Percentiles rank a stretch among this genome's conserved stretches.
These are phyloP conservation scores for Priceomyces melissophilus DNA, from an alignment of 805 yeast genomes.

Conservation along the genomic window DNA sequence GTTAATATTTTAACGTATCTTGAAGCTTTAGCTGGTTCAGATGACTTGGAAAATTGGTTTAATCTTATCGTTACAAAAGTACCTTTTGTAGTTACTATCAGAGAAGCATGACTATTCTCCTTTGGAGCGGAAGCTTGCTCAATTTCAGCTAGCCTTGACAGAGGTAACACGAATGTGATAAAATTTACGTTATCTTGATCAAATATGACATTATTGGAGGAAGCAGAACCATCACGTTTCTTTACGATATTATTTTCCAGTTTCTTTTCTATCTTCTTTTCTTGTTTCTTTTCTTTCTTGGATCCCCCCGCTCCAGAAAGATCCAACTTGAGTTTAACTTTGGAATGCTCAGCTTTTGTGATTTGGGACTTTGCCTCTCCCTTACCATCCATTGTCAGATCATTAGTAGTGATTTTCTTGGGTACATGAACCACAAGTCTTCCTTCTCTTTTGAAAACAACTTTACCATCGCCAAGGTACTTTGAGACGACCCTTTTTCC, in stretches of 20 bases:
- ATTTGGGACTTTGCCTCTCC: no score
- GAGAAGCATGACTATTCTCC: background rate
- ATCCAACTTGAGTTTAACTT: slow-evolving; percentile 11
- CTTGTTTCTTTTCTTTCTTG: slow-evolving; percentile 6
- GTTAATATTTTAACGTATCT: slow-evolving; percentile 43
- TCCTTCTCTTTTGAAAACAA: slow-evolving; percentile 62
- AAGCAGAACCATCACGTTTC: no score
- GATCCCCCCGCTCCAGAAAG: slow-evolving; percentile 3
- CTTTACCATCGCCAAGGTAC: slow-evolving; percentile 47
- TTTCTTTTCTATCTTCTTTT: no score
- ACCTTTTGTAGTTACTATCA: slow-evolving; percentile 3
- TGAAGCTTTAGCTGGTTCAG: slow-evolving; percentile 8
- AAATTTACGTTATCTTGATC: background rate
- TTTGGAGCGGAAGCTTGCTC: background rate
- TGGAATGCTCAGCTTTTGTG: background rate
- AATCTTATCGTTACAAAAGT: slow-evolving; percentile 1
- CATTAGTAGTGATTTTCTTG: slow-evolving; percentile 5
- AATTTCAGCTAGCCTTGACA: background rate
- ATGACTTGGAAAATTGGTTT: background rate
- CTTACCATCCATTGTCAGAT: background rate
- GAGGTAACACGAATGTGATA: slow-evolving; percentile 1
- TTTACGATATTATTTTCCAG: no score
- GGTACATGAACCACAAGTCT: slow-evolving; percentile 46
- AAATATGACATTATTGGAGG: background rate
- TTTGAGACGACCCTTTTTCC: slow-evolving; percentile 60